Conservation (phyloP, 345 rosid species). For the Arabidopsis suecica region DNA sequence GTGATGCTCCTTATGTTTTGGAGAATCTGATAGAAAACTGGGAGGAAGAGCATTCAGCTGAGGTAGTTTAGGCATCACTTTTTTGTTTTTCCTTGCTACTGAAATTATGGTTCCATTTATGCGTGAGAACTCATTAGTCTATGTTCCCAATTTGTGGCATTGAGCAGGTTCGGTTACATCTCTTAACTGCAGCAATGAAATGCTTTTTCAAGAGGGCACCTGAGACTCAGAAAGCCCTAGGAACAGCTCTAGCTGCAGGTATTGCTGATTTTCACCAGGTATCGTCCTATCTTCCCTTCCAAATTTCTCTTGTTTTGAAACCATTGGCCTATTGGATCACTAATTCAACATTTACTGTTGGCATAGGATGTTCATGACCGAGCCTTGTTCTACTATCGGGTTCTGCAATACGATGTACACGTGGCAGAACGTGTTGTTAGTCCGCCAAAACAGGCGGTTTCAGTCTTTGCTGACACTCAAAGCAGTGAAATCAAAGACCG, state of each 20-base stretch:
- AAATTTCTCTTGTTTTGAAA: constrained; percentile 18
- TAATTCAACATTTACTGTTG: constrained; percentile 26
- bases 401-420: constrained; percentile 73
- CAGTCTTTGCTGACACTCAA: constrained; percentile 96
- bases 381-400: constrained; percentile 96
- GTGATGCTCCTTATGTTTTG: constrained; percentile 90
- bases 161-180: constrained; percentile 93
- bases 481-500: constrained; percentile 97
- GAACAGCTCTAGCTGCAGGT: constrained; percentile 86
- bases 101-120: constrained; percentile 29
- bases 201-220: constrained; percentile 97
- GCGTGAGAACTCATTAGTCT: constrained; percentile 22
- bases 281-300: constrained; percentile 23
- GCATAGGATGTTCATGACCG: constrained; percentile 98
- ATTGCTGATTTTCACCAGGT: constrained; percentile 94
- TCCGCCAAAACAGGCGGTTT: constrained; percentile 98
- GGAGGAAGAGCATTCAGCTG: constrained; percentile 96
- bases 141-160: constrained; percentile 25
- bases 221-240: constrained; percentile 91
- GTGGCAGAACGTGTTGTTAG: constrained; percentile 84
- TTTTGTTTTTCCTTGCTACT: constrained; percentile 17
- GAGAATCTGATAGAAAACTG: constrained; percentile 87
- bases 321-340: constrained; percentile 18
- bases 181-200: constrained; percentile 93
- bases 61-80: constrained; percentile 51